Conservation (phyloP, 2,329 filamentous ascomycete genomes). For the Arthrobotrys pseudoclavata region DNA sequence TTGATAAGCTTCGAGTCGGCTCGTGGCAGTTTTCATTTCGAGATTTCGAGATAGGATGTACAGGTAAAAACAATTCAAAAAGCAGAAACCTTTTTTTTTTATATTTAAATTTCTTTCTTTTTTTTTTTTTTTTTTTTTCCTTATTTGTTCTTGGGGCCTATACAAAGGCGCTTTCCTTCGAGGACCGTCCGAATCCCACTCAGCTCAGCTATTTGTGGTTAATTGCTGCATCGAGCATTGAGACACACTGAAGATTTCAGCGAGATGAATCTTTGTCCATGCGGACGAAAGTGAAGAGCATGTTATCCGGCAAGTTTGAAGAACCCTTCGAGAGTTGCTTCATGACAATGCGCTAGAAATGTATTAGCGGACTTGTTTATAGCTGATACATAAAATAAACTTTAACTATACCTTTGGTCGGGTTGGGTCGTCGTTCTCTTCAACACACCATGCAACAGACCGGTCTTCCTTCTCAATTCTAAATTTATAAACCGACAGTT, state of each 20-base stretch:
- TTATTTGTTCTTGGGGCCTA: too few relatives aligned
- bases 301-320: background rate
- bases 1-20: background rate
- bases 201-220: too few relatives aligned
- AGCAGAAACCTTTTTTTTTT: too few relatives aligned
- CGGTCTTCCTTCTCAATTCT: conserved; percentile 11
- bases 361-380: background rate
- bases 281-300: background rate
- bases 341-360: background rate
- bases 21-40: background rate
- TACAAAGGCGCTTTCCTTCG: too few relatives aligned
- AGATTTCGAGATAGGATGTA: too few relatives aligned
- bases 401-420: background rate
- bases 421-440: background rate
- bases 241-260: too few relatives aligned
- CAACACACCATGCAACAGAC: conserved; percentile 13
- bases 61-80: too few relatives aligned
- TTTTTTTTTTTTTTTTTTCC: too few relatives aligned
- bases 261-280: background rate
- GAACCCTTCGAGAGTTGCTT: conserved; percentile 1
- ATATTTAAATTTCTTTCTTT: too few relatives aligned
- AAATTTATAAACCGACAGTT: background rate
- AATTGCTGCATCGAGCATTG: too few relatives aligned
- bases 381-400: background rate
- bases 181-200: too few relatives aligned